Evolutionary conservation across 495 filamentous ascomycete species (phyloP), one percentile per base, ranked within the genome.

Genomic region (Penicillium pulvis): DNA sequence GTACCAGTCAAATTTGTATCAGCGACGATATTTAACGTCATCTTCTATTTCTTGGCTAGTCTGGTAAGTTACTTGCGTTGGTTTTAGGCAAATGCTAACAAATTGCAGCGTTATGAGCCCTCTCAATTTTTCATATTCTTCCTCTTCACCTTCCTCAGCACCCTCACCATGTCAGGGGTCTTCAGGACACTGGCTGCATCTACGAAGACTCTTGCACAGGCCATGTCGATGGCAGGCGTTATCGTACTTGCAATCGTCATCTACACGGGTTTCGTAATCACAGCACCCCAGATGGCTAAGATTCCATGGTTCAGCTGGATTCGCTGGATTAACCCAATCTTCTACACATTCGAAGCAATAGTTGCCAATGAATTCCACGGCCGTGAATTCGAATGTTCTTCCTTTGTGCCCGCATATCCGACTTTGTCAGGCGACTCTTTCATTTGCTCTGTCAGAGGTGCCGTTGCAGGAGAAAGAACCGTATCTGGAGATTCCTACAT

Each of bases 111-210:
- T 53, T 72, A 71, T 43, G 74, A 77, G 44, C 74, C 83, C 5
- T 78, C 67, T 14, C 78, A 82, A 39, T 89, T 89, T 64, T 89
- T 89, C 63, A 76, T 85, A 43, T 88, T 80, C 69, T 82, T 84
- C 51, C 71, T 89, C 6, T 75, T 86, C 36, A 73, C 74, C 2
- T 85, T 83, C 51, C 53, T 83, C 14, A 72, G 72, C 30, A 83
- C 79, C 11, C 74, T 89, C 17, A 76, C 82, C 36, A 87, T 89
- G 83, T 77, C 78, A 20, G 69, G 71, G 0, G 67, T 81, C 10
- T 83, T 82, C 54, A 69, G 80, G 26, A 78, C 73, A 6, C 61
- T 82, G 10, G 81, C 76, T 10, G 76, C 78, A 17, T 62, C 72
- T 8, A 79, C 79, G 5, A 77, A 75, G 49, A 79, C 78, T 4